Base-by-base conservation (phyloP, 1,139 yeast species). In the Candida tropicalis region DNA sequence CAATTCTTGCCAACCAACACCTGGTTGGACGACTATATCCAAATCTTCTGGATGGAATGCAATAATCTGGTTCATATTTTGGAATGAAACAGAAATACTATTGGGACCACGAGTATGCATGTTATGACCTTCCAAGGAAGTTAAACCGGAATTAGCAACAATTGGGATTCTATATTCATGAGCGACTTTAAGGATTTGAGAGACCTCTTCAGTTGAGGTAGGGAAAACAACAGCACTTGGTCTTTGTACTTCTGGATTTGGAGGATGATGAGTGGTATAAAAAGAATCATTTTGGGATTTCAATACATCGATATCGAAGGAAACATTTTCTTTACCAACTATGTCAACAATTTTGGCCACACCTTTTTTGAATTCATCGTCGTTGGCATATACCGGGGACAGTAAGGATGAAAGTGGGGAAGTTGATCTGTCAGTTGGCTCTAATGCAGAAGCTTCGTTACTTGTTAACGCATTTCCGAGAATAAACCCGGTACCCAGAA, bases 91-190 rank as follows among this genome's bases (percentile, higher is more conserved):
- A 4, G 76, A 62, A 22, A 73, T 60, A 46, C 73, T 65, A 41
- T 60, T 49, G 7, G 75, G 75, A 1, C 81, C 79, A 46, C 88
- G 68, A 0, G 89, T 82, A 33, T 90, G 88, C 58, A 85, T 81
- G 57, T 78, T 84, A 47, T 87, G 91, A 9, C 95, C 95, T 63
- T 87, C 95, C 26, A 87, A 68, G 0, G 95, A 84, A 0, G 95
- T 87, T 47, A 90, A 84, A 0, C 95, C 95, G 1, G 89, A 81
- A 55, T 75, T 82, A 7, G 95, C 89, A 18, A 86, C 81, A 13
- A 87, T 74, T 0, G 96, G 95, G 3, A 87, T 81, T 18, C 73
- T 58, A 58, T 76, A 77, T 52, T 76, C 68, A 58, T 84, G 77
- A 36, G 84, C 81, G 27, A 86, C 67, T 57, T 81, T 77, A 62